Base-by-base conservation (phyloP, 495 filamentous ascomycete genomes). In the Aspergillus taichungensis region DNA sequence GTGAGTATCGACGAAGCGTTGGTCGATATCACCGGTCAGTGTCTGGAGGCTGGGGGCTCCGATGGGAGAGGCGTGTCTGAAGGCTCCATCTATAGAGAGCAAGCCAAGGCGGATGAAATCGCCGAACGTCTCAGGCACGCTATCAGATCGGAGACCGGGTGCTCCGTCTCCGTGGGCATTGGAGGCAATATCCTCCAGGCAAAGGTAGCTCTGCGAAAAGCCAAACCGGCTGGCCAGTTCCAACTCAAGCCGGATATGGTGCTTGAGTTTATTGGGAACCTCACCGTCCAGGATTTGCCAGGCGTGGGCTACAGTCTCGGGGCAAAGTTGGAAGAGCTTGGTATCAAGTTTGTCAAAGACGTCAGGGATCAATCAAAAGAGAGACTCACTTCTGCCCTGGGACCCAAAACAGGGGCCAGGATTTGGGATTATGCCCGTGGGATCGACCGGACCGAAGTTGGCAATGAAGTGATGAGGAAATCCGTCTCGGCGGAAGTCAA, bases 401-500 rank as follows among this genome's bases (percentile, higher is more conserved):
- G 94, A 0, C 88, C 87, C 5, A 97, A 95, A 60, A 96, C 88
- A 1, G 94, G 92, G 6, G 83, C 85, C 45, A 95, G 86, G 62
- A 73, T 98, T 6, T 95, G 80, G 77, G 86, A 95, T 42, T 95
- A 94, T 55, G 76, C 91, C 27, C 79, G 89, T 10, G 92, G 92
- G 1, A 87, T 97, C 42, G 94, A 98, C 62, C 71, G 75, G 35
- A 72, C 79, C 0, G 90, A 94, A 62, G 87, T 97, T 27, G 92
- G 92, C 30, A 84, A 88, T 37, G 83, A 89, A 57, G 72, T 77
- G 0, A 57, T 77, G 9, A 78, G 92, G 30, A 95, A 96, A 57
- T 95, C 90, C 0, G 86, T 97, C 9, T 95, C 90, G 1, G 91
- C 90, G 0, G 90, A 97, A 49, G 87, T 98, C 46, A 98, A 95